phyloP scores from a whole-genome alignment of 805 yeast genomes.

The Nakazawaea siamensis region DNA sequence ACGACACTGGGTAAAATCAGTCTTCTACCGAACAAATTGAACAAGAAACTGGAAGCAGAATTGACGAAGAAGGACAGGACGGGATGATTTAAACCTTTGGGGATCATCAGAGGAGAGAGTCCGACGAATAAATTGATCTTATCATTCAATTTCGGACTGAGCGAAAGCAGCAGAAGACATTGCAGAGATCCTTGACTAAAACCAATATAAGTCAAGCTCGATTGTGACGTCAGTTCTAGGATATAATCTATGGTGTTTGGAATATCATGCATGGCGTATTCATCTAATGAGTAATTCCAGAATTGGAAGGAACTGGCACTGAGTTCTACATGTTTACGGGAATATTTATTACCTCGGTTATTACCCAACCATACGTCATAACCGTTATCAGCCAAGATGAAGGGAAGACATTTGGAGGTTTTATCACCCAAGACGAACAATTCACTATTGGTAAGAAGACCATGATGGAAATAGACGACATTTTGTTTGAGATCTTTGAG shows the following conservation, averaged over 20 bases:
- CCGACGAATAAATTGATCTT: conserved; percentile 42
- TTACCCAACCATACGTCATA: conserved; percentile 95
- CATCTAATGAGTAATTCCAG: conserved; percentile 93
- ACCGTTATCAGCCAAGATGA: conserved; percentile 68
- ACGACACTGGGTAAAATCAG: conserved; percentile 52
- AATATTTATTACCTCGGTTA: conserved; percentile 88
- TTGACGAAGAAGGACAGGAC: conserved; percentile 70
- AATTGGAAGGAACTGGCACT: conserved; percentile 37
- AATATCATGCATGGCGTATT: conserved; percentile 85
- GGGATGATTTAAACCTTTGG: conserved; percentile 73
- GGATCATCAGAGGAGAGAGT: conserved; percentile 87
- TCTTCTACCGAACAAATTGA: conserved; percentile 63
- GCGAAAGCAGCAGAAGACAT: conserved; percentile 75
- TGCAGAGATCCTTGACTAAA: conserved; percentile 96
- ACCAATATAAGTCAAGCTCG: conserved; percentile 64
- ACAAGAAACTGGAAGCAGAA: conserved; percentile 70
- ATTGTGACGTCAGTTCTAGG: conserved; percentile 37
- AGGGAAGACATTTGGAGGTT: conserved; percentile 51
- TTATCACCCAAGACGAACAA: conserved; percentile 41
- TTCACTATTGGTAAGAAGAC: conserved; percentile 83
- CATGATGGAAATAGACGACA: conserved; percentile 84
- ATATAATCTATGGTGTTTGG: conserved; percentile 80
- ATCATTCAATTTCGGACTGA: conserved; percentile 58
- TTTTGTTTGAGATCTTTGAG: conserved; percentile 20
- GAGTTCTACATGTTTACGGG: conserved; percentile 60